A percentile compares a stretch with the other conserved stretches of the same genome.
phyloP scores from a whole-genome alignment of 164 flowering plant genomes.

The Tetrastigma voinierianum region DNA sequence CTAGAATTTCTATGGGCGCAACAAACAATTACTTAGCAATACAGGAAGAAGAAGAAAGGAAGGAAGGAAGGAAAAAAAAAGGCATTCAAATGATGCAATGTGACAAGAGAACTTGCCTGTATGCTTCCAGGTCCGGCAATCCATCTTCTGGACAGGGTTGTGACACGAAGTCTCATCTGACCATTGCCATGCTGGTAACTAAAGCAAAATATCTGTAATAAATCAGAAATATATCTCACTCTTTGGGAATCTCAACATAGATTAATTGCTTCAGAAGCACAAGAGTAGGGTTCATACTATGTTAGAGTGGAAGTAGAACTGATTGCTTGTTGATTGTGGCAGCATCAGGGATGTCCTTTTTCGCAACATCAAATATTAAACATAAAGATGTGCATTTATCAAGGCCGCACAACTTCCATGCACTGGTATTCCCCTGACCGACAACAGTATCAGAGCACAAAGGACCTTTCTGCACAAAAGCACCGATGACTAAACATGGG shows the following conservation, averaged over 20 bases:
- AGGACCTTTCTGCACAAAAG: constrained; percentile 78
- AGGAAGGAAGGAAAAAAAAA: no score
- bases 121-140: constrained; percentile 86
- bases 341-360: constrained; percentile 80
- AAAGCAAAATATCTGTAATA: constrained; percentile 32
- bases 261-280: constrained; percentile 6
- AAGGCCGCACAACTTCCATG: constrained; percentile 99
- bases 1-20: no score
- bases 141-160: constrained; percentile 97
- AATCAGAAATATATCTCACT: constrained; percentile 22
- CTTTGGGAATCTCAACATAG: not conserved
- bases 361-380: constrained; percentile 74
- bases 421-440: constrained; percentile 92
- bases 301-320: constrained; percentile 88
- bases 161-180: constrained; percentile 87
- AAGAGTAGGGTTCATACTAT: constrained; percentile 52
- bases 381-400: constrained; percentile 87
- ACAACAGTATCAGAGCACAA: constrained; percentile 78
- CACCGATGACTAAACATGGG: constrained; percentile 22
- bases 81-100: not conserved
- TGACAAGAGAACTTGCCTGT: constrained; percentile 44
- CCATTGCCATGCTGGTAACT: constrained; percentile 92
- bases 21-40: not conserved
- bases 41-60: no score
- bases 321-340: constrained; percentile 73